Base-by-base conservation (phyloP, 2,329 filamentous ascomycete species). In the Botryosphaeria dothidea region DNA sequence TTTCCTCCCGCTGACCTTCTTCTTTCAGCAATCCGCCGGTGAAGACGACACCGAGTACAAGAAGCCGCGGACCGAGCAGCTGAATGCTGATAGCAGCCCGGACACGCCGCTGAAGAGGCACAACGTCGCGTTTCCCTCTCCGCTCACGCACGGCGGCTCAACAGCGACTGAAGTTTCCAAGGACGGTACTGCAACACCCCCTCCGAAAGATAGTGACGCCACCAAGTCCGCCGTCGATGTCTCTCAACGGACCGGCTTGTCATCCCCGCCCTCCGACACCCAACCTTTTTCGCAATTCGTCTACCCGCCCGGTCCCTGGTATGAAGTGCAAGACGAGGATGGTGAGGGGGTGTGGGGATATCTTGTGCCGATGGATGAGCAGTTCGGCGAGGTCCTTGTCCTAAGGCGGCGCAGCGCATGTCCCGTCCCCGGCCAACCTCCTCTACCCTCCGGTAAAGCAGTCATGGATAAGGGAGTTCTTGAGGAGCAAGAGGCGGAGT, bases 271-370 rank as follows among this genome's bases (percentile, higher is more conserved):
- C 0, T 86, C 88, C 69, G 92, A 92, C 72, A 93, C 91, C 0
- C 91, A 93, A 74, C 84, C 88, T 0, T 88, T 92, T 67, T 93
- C 92, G 7, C 95, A 99, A 79, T 91, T 90, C 72, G 80, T 92
- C 41, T 89, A 92, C 69, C 88, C 90, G 2, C 87, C 92, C 29
- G 82, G 86, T 66, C 85, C 94, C 52, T 89, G 89, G 11, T 91
- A 93, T 68, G 92, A 96, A 65, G 91, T 96, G 3, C 87, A 93
- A 68, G 91, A 97, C 74, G 93, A 97, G 79, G 87, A 86, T 65
- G 85, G 86, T 51, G 91, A 96, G 75, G 92, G 92, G 8, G 92
- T 98, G 1, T 99, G 95, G 95, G 96, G 96, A 13, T 99, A 98
- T 73, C 83, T 99, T 4, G 87, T 97, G 62, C 92, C 94, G 1